Evolutionary conservation across 352 stramenopile species (phyloP).

Genomic region (Globisporangium abappressorium): DNA sequence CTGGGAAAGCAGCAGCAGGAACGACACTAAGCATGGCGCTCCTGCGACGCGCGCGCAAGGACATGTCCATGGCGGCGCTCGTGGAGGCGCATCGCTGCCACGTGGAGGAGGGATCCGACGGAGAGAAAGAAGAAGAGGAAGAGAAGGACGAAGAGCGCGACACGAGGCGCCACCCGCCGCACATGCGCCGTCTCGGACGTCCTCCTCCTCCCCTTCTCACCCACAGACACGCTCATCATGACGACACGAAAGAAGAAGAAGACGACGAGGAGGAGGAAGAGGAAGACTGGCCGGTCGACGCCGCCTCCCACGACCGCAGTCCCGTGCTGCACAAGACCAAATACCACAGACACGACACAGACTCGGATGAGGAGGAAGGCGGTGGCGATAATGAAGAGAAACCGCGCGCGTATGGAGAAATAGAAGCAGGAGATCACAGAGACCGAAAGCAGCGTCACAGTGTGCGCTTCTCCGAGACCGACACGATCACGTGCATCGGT

Average conservation of each 20-base stretch:
- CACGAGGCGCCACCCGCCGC: neutral
- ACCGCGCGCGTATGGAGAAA: neutral
- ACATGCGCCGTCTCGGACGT: neutral
- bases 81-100: conserved; percentile 19
- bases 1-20: conserved; percentile 24
- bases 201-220: neutral
- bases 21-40: conserved; percentile 8
- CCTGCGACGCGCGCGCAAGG: conserved; percentile 23
- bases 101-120: conserved; percentile 8
- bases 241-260: neutral
- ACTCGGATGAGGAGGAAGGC: neutral
- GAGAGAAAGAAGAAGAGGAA: neutral
- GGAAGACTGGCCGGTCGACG: conserved; percentile 4
- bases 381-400: neutral
- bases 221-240: neutral
- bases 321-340: neutral
- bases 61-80: conserved; percentile 25
- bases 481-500: conserved; percentile 22
- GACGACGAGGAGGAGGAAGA: neutral
- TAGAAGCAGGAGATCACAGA: neutral
- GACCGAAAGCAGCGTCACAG: conserved; percentile 3
- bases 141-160: neutral
- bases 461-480: conserved; percentile 14
- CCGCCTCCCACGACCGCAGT: neutral
- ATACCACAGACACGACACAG: conserved; percentile 11